Evolutionary conservation across 1,139 yeast genomes (phyloP).

Genomic region (Protomyces inouyei): DNA sequence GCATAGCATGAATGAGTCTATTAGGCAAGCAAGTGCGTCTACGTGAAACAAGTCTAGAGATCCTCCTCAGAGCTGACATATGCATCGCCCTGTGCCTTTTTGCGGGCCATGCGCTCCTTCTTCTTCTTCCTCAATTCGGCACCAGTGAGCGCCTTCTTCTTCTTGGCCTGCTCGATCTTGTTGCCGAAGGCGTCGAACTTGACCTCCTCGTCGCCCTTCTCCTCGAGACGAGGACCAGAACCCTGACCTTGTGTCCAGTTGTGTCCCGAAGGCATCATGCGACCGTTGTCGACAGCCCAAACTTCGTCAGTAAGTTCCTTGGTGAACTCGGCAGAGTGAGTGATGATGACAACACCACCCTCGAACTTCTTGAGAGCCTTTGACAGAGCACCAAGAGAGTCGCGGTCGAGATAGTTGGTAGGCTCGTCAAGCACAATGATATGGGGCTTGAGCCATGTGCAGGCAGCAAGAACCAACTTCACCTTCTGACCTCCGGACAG

Average conservation of each 20-base stretch:
- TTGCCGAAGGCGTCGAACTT: constrained; percentile 99
- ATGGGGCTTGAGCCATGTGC: constrained; percentile 99
- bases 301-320: constrained; percentile 98
- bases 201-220: constrained; percentile 86
- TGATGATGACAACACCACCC: constrained; percentile 99
- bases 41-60: background rate
- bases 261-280: constrained; percentile 99
- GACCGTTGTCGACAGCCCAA: constrained; percentile 98
- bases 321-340: constrained; percentile 99
- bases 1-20: no score
- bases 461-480: constrained; percentile 98
- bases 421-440: constrained; percentile 84
- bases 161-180: constrained; percentile 94
- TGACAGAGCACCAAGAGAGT: constrained; percentile 98
- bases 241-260: constrained; percentile 99
- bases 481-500: constrained; percentile 99
- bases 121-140: constrained; percentile 99
- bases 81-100: constrained; percentile 91
- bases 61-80: constrained; percentile 95
- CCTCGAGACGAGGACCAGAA: constrained; percentile 95
- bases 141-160: constrained; percentile 95
- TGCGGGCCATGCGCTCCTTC: constrained; percentile 99
- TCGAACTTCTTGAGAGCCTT: constrained; percentile 97
- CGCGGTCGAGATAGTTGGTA: constrained; percentile 98
- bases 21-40: no score